Percentiles rank a stretch among this genome's conserved stretches.
Conservation (phyloP, 2,329 filamentous ascomycete species). For the Dothideomycetes sp. region DNA sequence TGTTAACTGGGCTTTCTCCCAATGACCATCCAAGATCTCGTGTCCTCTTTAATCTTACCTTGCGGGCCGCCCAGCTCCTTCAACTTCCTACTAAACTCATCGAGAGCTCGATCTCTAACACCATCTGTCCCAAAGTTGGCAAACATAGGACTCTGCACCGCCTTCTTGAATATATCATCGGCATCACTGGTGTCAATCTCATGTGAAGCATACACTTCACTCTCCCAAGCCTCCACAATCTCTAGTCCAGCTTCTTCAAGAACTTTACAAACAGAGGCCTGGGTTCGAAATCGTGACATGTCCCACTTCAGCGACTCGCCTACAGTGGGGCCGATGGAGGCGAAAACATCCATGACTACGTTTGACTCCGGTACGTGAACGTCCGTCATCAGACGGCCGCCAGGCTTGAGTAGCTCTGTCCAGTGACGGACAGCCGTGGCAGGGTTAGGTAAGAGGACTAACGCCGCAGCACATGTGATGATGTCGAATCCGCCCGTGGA, state of each 20-base stretch:
- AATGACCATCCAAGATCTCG: no score
- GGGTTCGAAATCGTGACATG: neutral
- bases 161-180: neutral
- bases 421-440: conserved; percentile 25
- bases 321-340: neutral
- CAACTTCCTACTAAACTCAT: no score
- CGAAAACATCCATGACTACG: conserved; percentile 5
- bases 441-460: conserved; percentile 30
- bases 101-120: neutral
- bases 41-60: no score
- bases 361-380: no score
- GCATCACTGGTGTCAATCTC: neutral
- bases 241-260: neutral
- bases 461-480: conserved; percentile 28
- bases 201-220: neutral
- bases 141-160: neutral
- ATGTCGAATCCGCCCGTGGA: conserved; percentile 16
- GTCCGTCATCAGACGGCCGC: conserved; percentile 28
- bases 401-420: conserved; percentile 27
- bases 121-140: neutral
- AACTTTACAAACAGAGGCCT: neutral
- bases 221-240: neutral
- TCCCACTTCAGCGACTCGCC: neutral
- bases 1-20: no score
- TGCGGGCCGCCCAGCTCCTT: no score